Conservation (phyloP, 2,329 filamentous ascomycete species). For the Alternaria conjuncta region DNA sequence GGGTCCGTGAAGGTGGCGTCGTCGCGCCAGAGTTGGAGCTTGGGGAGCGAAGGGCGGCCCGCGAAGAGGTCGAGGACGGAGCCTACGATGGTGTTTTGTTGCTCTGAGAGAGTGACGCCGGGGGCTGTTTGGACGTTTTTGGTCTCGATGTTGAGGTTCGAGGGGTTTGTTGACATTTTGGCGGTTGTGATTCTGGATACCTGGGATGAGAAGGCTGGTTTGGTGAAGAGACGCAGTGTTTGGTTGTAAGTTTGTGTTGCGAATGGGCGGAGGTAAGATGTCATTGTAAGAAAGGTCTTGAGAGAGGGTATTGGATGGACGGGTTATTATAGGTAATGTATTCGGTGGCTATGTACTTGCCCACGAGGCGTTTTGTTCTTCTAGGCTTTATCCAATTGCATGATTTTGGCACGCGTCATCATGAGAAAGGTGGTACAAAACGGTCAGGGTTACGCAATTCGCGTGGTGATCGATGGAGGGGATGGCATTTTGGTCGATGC, state of each 20-base stretch:
- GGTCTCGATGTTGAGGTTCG: conserved; percentile 58
- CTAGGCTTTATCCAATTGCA: conserved; percentile 13
- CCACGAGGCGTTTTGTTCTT: background rate
- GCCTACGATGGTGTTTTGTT: conserved; percentile 63
- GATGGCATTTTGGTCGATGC: conserved; percentile 14
- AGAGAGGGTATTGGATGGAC: background rate
- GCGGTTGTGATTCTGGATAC: conserved; percentile 20
- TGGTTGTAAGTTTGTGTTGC: conserved; percentile 20
- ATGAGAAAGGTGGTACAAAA: background rate
- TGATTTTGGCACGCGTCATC: conserved; percentile 17
- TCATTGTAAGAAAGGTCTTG: conserved; percentile 12
- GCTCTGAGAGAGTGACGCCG: conserved; percentile 57
- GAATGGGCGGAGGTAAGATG: conserved; percentile 20
- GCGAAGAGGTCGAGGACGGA: conserved; percentile 69
- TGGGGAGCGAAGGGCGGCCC: conserved; percentile 64
- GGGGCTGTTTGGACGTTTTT: conserved; percentile 60
- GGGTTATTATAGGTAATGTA: conserved; percentile 6
- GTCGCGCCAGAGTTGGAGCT: conserved; percentile 66
- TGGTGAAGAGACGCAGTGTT: conserved; percentile 21
- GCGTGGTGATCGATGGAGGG: conserved; percentile 1
- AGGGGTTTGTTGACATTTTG: conserved; percentile 39
- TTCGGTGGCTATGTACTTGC: background rate
- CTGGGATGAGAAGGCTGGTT: conserved; percentile 20
- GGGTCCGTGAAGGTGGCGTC: conserved; percentile 65
- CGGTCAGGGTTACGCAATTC: background rate